Evolutionary conservation across 108 stramenopile genomes (phyloP), one percentile per base, ranked within the genome.

Genomic region (Chaetoceros muelleri): DNA sequence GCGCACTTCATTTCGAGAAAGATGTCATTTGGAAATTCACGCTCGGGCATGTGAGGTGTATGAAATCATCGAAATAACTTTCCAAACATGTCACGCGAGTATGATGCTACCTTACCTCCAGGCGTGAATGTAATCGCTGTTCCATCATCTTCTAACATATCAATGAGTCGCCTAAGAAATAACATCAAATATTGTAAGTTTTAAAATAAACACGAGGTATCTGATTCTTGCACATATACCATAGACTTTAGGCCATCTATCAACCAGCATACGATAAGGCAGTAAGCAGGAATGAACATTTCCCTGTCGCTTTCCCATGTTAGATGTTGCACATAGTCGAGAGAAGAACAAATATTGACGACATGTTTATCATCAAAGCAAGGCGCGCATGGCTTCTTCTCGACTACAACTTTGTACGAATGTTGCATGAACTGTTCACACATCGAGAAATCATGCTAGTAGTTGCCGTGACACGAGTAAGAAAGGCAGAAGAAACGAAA

Each of bases 131-230:
- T 77, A 56, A 87, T 87, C 1, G 73, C 62, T 18, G 77, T 69
- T n/a, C 71, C 67, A 52, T 87, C 83, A 53, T 87, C 80, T n/a
- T 57, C 44, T 5, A 87, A 59, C 86, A 87, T 87, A 25, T 87
- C 79, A 10, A 71, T 66, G 23, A 87, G 58, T 46, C 82, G 80
- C 45, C 85, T 80, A 71, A 23, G 30, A 44, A 61, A 22, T 1
- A 20, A 50, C 46, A 28, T 45, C 23, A 52, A 49, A n/a, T 40
- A 24, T 30, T 64, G 28, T 53, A 61, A 21, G 59, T 52, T 60
- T 45, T 30, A 18, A 28, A 20, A 48, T 26, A 17, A 21, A 24
- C 25, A 7, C 0, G 22, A 1, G 28, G 0, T 19, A 2, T 51
- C 19, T 24, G 20, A 18, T 26, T 17, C 19, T 26, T 21, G 24